A percentile compares a stretch with the other conserved stretches of the same genome.
These are phyloP conservation scores for Hyphodiscus hymeniophilus DNA, from an alignment of 495 filamentous ascomycete species.

Conservation along the genomic window DNA sequence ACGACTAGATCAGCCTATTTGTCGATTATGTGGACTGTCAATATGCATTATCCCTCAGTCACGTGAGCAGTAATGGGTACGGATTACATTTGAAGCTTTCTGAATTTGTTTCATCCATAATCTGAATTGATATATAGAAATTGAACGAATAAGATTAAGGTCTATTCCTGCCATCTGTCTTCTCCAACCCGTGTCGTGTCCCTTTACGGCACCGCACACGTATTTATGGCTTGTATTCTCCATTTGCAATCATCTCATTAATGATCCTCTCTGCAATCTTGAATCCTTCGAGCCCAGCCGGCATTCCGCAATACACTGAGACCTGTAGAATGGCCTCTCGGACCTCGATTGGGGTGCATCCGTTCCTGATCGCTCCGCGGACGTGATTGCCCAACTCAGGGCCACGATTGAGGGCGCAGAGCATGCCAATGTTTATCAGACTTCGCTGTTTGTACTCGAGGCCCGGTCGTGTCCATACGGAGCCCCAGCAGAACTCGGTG, in stretches of 20 bases:
- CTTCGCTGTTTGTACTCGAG: slow-evolving; percentile 37
- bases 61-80: no score
- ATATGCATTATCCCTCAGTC: no score
- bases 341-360: slow-evolving; percentile 41
- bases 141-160: no score
- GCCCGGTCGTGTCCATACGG: slow-evolving; percentile 40
- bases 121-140: no score
- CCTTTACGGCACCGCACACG: no score
- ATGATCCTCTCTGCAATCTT: slow-evolving; percentile 21
- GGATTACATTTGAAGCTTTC: no score
- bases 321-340: slow-evolving; percentile 42
- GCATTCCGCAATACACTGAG: slow-evolving; percentile 23
- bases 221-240: slow-evolving; percentile 15
- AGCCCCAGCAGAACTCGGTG: slow-evolving; percentile 39
- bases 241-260: slow-evolving; percentile 27
- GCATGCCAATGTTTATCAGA: slow-evolving; percentile 43
- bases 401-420: slow-evolving; percentile 35
- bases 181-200: no score
- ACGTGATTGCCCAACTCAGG: slow-evolving; percentile 42
- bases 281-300: slow-evolving; percentile 23
- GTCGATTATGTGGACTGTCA: no score
- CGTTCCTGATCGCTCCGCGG: slow-evolving; percentile 41
- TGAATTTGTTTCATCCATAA: no score
- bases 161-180: no score
- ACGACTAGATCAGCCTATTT: no score